Evolutionary conservation across 768 basidiomycete genomes (phyloP).

Genomic region (Lentinula guzmanii): DNA sequence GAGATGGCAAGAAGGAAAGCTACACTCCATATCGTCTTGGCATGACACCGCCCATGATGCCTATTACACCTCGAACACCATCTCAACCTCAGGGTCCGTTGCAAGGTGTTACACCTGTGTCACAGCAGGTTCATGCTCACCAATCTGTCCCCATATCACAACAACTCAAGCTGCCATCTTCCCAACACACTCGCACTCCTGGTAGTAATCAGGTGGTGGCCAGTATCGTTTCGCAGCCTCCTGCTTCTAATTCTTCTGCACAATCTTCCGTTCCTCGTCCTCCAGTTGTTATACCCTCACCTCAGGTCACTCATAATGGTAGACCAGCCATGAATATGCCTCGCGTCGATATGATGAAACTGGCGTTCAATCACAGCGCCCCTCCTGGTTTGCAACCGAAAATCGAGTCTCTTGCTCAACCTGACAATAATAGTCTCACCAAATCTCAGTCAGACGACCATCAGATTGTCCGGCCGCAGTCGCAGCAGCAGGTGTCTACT

Average conservation of each 20-base stretch:
- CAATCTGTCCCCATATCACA: constrained; percentile 2
- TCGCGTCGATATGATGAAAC: constrained; percentile 30
- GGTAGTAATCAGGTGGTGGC: not conserved
- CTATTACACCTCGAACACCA: not conserved
- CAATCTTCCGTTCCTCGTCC: constrained; percentile 26
- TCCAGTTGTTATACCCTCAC: constrained; percentile 15
- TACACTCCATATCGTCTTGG: constrained; percentile 10
- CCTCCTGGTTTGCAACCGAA: constrained; percentile 10
- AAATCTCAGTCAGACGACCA: not conserved
- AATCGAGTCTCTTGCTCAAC: constrained; percentile 3
- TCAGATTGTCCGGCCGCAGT: constrained; percentile 14
- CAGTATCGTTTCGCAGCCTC: not conserved
- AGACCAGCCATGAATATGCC: constrained; percentile 41
- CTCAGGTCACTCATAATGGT: constrained; percentile 10
- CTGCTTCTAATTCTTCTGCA: not conserved
- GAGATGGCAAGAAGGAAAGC: constrained; percentile 8
- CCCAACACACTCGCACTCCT: not conserved
- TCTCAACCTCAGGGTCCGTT: not conserved
- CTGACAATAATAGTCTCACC: not conserved
- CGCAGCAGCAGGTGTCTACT: constrained; percentile 43
- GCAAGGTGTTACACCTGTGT: not conserved
- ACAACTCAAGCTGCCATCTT: not conserved
- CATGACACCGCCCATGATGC: not conserved
- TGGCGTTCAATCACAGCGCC: constrained; percentile 10
- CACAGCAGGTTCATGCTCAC: not conserved